Evolutionary conservation across 2,329 filamentous ascomycete genomes (phyloP).

Genomic region (Fusarium anguioides): DNA sequence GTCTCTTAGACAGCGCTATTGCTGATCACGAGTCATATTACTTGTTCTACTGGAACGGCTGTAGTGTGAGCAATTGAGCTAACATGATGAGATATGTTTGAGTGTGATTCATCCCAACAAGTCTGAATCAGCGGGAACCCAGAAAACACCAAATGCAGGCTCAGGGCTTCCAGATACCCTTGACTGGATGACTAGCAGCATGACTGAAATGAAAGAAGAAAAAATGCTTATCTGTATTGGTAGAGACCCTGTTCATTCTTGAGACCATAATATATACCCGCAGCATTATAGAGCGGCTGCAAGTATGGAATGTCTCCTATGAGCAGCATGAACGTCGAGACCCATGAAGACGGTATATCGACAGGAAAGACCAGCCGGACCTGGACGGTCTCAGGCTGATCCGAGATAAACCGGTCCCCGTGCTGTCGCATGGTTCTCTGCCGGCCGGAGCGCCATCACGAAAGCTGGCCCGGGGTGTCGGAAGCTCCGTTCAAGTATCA

Average conservation of each 20-base stretch:
- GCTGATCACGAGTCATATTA: background rate
- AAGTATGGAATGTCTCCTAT: slow-evolving; percentile 19
- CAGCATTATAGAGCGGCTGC: slow-evolving; percentile 11
- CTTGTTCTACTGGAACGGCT: background rate
- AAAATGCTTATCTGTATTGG: background rate
- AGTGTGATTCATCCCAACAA: background rate
- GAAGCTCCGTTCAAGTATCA: slow-evolving; percentile 2
- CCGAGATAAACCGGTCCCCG: slow-evolving; percentile 27
- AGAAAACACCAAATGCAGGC: background rate
- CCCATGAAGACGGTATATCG: background rate
- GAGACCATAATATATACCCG: slow-evolving; percentile 2
- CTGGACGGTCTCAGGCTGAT: slow-evolving; percentile 2
- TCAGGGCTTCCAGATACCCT: background rate
- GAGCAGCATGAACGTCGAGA: slow-evolving; percentile 5
- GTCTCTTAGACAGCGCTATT: background rate
- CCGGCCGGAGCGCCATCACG: slow-evolving; percentile 10
- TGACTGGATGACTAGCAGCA: background rate
- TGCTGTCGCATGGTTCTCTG: slow-evolving; percentile 5
- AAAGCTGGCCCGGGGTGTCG: slow-evolving; percentile 11
- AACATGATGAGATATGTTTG: background rate
- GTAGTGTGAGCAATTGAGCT: background rate
- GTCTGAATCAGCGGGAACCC: background rate
- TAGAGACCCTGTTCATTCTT: background rate
- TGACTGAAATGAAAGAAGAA: background rate
- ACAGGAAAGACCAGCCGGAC: background rate